Conservation (phyloP, 257 asterid genomes). For the Ballota nigra region DNA sequence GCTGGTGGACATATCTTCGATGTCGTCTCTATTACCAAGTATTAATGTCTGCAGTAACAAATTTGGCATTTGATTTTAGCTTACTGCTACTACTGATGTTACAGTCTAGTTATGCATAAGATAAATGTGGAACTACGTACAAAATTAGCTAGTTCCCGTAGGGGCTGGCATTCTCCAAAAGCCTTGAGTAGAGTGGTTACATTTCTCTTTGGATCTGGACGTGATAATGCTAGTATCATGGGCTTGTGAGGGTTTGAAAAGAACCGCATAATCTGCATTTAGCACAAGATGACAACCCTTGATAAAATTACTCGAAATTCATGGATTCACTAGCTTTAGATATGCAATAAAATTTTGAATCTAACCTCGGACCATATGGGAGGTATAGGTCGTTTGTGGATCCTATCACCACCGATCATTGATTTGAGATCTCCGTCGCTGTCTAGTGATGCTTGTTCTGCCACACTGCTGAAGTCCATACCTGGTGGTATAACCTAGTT, state of each 20-base stretch:
- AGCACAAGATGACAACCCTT: conserved; percentile 13
- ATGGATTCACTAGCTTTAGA: background rate
- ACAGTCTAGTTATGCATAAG: background rate
- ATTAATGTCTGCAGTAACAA: conserved; percentile 48
- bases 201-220: conserved; percentile 72
- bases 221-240: conserved; percentile 69
- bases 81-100: background rate
- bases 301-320: no score
- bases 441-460: conserved; percentile 35
- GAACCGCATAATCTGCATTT: conserved; percentile 59
- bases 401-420: conserved; percentile 43
- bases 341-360: background rate
- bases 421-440: conserved; percentile 59
- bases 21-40: conserved; percentile 67
- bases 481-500: conserved; percentile 69
- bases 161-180: conserved; percentile 66
- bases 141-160: conserved; percentile 69
- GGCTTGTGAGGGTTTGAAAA: conserved; percentile 73
- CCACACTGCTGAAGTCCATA: conserved; percentile 62
- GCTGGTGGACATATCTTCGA: conserved; percentile 57
- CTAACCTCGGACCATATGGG: conserved; percentile 72
- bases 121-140: conserved; percentile 29
- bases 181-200: conserved; percentile 65
- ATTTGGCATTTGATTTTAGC: conserved; percentile 12
- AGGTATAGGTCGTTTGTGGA: conserved; percentile 48